phyloP scores from a whole-genome alignment of 1,284 basidiomycete species.

The Austroboletus niveus region DNA sequence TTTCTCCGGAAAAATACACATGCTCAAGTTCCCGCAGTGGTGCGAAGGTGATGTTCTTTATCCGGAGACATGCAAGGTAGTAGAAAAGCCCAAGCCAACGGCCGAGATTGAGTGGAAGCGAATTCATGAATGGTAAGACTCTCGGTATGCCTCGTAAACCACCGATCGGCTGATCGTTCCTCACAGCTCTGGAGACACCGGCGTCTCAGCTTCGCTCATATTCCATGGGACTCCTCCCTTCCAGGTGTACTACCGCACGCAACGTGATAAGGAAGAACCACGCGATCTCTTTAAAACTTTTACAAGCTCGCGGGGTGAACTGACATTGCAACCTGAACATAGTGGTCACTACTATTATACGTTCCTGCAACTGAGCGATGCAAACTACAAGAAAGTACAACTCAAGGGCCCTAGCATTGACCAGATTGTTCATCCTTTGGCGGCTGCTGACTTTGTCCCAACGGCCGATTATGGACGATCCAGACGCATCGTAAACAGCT shows the following conservation, averaged over 20 bases:
- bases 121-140: conserved; percentile 83
- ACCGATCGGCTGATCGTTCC: conserved; percentile 1
- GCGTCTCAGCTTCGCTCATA: conserved; percentile 84
- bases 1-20: not conserved
- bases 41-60: conserved; percentile 79
- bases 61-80: conserved; percentile 74
- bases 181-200: conserved; percentile 87
- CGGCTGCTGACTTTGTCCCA: conserved; percentile 72
- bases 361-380: conserved; percentile 80
- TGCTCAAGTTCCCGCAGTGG: conserved; percentile 41
- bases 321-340: conserved; percentile 83
- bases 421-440: conserved; percentile 86
- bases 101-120: conserved; percentile 87
- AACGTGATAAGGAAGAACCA: conserved; percentile 65
- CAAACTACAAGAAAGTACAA: conserved; percentile 76
- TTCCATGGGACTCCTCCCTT: conserved; percentile 92
- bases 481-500: conserved; percentile 63
- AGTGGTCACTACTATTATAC: conserved; percentile 90
- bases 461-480: conserved; percentile 40
- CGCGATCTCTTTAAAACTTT: conserved; percentile 63
- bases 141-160: conserved; percentile 1
- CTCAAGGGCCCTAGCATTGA: conserved; percentile 73
- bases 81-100: conserved; percentile 73
- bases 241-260: conserved; percentile 74
- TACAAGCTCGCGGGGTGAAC: conserved; percentile 73